phyloP scores from a whole-genome alignment of 1,139 yeast species.

The Yamadazyma oceani region DNA sequence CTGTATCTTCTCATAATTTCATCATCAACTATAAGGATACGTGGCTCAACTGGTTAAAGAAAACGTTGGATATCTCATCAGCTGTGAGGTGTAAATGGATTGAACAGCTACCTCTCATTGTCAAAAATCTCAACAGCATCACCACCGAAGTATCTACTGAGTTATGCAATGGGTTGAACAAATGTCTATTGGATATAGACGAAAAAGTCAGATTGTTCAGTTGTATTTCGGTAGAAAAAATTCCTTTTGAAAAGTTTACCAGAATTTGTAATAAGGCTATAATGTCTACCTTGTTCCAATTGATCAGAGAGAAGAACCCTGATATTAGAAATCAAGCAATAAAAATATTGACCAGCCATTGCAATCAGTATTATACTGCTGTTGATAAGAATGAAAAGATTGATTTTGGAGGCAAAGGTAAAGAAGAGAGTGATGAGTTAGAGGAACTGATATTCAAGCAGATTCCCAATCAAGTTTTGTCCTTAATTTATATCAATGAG shows the following conservation, averaged over 20 bases:
- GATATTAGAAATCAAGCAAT: slow-evolving; percentile 68
- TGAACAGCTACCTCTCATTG: slow-evolving; percentile 43
- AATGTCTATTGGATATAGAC: slow-evolving; percentile 73
- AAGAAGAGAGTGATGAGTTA: slow-evolving; percentile 36
- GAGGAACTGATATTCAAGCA: slow-evolving; percentile 35
- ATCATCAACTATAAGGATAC: slow-evolving; percentile 57
- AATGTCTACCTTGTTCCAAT: slow-evolving; percentile 54
- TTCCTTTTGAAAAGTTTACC: slow-evolving; percentile 43
- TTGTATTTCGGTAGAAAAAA: slow-evolving; percentile 44
- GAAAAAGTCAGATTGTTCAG: slow-evolving; percentile 71
- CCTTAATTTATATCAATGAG: slow-evolving; percentile 76
- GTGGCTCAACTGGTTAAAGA: slow-evolving; percentile 70
- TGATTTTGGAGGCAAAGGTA: slow-evolving; percentile 30
- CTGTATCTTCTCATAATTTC: slow-evolving; percentile 46
- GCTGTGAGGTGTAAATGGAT: slow-evolving; percentile 72
- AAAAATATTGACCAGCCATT: slow-evolving; percentile 54
- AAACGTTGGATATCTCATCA: slow-evolving; percentile 68
- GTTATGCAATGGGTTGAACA: slow-evolving; percentile 58
- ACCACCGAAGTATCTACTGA: slow-evolving; percentile 51
- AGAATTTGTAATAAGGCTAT: slow-evolving; percentile 48
- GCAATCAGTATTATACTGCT: slow-evolving; percentile 33
- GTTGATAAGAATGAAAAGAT: slow-evolving; percentile 18
- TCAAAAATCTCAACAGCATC: slow-evolving; percentile 38
- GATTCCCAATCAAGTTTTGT: slow-evolving; percentile 68
- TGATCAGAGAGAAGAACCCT: slow-evolving; percentile 68